Base-by-base conservation (phyloP, 2,329 filamentous ascomycete genomes). In the Cyphellophora europaea region DNA sequence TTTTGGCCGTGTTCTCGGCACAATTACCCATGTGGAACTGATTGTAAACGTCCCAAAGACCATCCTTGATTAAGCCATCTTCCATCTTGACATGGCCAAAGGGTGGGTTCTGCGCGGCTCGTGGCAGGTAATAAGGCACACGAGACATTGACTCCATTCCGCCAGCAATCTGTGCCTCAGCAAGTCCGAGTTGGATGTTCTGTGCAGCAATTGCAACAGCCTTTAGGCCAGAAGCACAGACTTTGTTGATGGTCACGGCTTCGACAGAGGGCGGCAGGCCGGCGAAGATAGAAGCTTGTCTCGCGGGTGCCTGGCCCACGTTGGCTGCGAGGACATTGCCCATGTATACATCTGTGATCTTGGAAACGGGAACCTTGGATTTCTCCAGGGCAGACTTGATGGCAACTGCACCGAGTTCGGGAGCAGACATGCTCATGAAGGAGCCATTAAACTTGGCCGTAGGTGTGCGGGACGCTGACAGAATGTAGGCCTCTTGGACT, bases 71-170 rank as follows among this genome's bases (percentile, higher is more conserved):
- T 51, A 98, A 63, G 0, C 89, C 91, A 53, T 98, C 91, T 58
- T 93, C 82, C 60, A 94, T 66, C 60, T 82, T 82, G 49, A 91
- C 69, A 51, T 94, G 77, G 19, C 91, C 91, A 53, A 96, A 95
- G 0, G 86, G 67, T 1, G 88, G 84, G 49, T 91, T 69, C 43
- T 82, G 75, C 52, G 78, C 85, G n/a, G 86, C 77, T 19, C 91
- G 77, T 5, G 82, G 78, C 18, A 93, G 65, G 56, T 95, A 96
- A 62, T 93, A 93, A 3, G 91, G 91, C 4, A 94, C 86, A 25
- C 82, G 74, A 5, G 84, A 85, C 91, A 98, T 98, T 62, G 85
- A 95, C 66, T 98, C 91, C 83, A 98, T 95, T 35, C 91, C 91
- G 43, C 91, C 91, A 2, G 91, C 91, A 5, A 96, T 71, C 57